These are phyloP conservation scores for Cryphonectria japonica DNA, from an alignment of 2,329 filamentous ascomycete species.

Conservation along the genomic window DNA sequence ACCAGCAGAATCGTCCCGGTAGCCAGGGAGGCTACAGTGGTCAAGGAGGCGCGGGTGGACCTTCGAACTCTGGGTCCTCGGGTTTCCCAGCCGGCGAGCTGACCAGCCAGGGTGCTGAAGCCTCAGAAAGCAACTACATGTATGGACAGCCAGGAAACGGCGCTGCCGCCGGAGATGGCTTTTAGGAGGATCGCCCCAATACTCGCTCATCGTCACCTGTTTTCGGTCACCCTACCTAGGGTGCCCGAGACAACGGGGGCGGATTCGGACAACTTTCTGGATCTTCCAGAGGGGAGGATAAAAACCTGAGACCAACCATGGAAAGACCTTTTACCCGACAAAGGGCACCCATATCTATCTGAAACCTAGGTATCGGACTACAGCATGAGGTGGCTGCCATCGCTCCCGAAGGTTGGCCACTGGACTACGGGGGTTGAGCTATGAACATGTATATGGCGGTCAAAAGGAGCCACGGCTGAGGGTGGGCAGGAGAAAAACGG, in stretches of 20 bases:
- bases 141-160: constrained; percentile 62
- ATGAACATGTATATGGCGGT: neutral
- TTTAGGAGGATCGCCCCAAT: constrained; percentile 41
- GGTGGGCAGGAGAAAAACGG: constrained; percentile 5
- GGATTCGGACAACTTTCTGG: neutral
- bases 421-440: neutral
- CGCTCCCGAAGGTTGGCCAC: neutral
- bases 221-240: neutral
- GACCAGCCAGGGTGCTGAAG: constrained; percentile 48
- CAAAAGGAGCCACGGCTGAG: neutral
- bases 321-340: neutral
- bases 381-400: neutral
- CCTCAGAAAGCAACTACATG: constrained; percentile 52
- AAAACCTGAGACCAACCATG: neutral
- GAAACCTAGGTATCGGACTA: neutral
- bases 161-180: constrained; percentile 55
- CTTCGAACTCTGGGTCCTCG: constrained; percentile 45
- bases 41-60: constrained; percentile 43
- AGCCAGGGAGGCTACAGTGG: constrained; percentile 57
- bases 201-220: neutral
- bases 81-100: constrained; percentile 52
- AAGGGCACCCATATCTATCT: neutral
- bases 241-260: neutral
- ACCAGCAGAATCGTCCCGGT: constrained; percentile 52
- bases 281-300: neutral